Evolutionary conservation across 352 stramenopile species (phyloP), one percentile per base, ranked within the genome.

Genomic region (Phytophthora europaea): DNA sequence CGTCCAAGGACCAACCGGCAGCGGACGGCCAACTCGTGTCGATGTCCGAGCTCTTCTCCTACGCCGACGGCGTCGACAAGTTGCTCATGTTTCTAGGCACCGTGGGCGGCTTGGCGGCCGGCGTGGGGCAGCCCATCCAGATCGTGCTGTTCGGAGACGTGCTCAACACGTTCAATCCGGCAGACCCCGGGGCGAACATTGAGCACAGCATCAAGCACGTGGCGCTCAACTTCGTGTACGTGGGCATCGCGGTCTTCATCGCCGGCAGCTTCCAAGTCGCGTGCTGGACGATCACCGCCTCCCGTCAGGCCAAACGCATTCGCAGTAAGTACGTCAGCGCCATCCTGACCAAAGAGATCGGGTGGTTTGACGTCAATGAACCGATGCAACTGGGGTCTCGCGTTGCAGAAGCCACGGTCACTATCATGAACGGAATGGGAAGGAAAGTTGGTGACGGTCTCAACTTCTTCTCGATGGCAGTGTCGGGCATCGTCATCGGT

Each of bases 111-210:
- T 57, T 92, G 5, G 61, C 68, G 2, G 72, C 78, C 3, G 88
- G 88, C 4, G 22, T 90, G 43, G 74, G 77, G 22, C 82, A 93
- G 61, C 88, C 87, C 8, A 70, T 94, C 12, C 85, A 93, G 65
- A 90, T 92, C 55, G 67, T 94, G 31, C 78, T 95, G 36, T 83
- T 95, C 64, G 87, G 87, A 10, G 84, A 93, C 61, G 77, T 91
- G 26, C 71, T 94, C 53, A 91, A 94, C 70, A 78, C 85, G 9
- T 92, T 94, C 56, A 93, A 93, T 58, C 85, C 88, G 8, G 43
- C 61, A 2, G 47, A 78, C 28, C 47, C 65, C 5, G n/a, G 50
- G 2, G 26, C 57, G 2, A 55, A 73, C 51, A 82, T 84, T 38
- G 70, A 79, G 47, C 48, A 52, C 22, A 72, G 68, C 18, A 78